Evolutionary conservation across 306 rosid species (phyloP), one percentile per base, ranked within the genome.

Genomic region (Trifolium pratense): DNA sequence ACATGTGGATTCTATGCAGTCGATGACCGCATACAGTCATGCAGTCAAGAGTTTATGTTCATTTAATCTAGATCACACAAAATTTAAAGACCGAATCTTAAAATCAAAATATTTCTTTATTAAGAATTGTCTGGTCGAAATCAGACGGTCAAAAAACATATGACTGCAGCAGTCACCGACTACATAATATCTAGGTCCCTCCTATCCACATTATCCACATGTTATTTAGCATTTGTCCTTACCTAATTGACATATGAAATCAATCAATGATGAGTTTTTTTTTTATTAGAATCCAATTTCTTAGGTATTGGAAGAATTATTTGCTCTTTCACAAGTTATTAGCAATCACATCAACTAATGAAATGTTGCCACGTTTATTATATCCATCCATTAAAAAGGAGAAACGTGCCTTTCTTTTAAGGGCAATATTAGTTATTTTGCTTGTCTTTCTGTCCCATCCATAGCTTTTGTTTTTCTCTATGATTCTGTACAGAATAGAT

Each of bases 271-370:
- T 34, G 12, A n/a, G 53, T 17, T 14, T 51, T 17, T 51, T 17
- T 9, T 51, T 48, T 7, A 42, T 5, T 0, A 1, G 10, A 40
- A 56, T 7, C 42, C 8, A 46, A 36, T 16, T 58, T 34, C 26
- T 21, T 1, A 31, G 48, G 51, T 14, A 55, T 32, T 56, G 70
- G 58, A 52, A 16, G 17, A 48, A 10, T 25, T 53, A 11, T 52
- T 46, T 61, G 48, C 17, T 53, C 9, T 36, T 18, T 64, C 23
- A 60, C 23, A 15, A 37, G 25, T 51, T 46, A 45, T 49, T 46
- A 36, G 34, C 53, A 79, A 36, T 73, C 75, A 71, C 68, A 29
- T n/a, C 34, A 51, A 75, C 77, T 15, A 42, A 75, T 63, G 16
- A 4, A 16, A 65, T 18, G 34, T 18, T 64, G 66, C 52, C 78